Base-by-base conservation (phyloP, 164 flowering plant genomes). In the Magnolia sinica region DNA sequence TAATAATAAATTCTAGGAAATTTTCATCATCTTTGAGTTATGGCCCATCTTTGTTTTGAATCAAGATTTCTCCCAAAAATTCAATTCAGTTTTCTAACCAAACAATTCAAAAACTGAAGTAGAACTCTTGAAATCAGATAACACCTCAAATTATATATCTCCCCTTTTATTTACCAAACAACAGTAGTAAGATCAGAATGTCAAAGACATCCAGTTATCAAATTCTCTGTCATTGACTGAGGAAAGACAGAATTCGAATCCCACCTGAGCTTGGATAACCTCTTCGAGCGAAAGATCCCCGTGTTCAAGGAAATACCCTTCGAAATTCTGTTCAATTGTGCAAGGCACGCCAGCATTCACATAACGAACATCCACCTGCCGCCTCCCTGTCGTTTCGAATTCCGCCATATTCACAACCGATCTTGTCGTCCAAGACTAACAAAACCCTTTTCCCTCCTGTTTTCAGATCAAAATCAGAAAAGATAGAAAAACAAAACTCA, bases 181-280 rank as follows among this genome's bases (percentile, higher is more conserved):
- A n/a, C 22, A 4, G 18, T 16, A 63, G n/a, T 16, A 63, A 6
- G 20, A 63, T 63, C 8, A 18, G 19, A 24, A 65, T 22, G 8
- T 24, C 31, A 9, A 24, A 65, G 8, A 7, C 13, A 10, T 65
- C 29, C 68, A 65, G 22, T 65, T 59, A 13, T 19, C 10, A 59
- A 14, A 13, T 22, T 18, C 66, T 64, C 66, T 64, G 6, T 64
- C 20, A 7, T 18, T 64, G 8, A 64, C 8, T 64, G 22, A 64
- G 66, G 22, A 64, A 64, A 64, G 22, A 59, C 19, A 61, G 22
- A 29, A 64, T 4, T n/a, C 22, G 27, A 49, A 20, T 22, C 81
- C 4, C 68, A 83, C 82, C 83, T 83, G 85, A 74, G 79, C 71
- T 63, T 70, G 82, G 55, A 83, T 79, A 73, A 80, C 66, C 76